Conservation (phyloP, 176 grass and related monocot genomes). For the Chrysopogon serrulatus region DNA sequence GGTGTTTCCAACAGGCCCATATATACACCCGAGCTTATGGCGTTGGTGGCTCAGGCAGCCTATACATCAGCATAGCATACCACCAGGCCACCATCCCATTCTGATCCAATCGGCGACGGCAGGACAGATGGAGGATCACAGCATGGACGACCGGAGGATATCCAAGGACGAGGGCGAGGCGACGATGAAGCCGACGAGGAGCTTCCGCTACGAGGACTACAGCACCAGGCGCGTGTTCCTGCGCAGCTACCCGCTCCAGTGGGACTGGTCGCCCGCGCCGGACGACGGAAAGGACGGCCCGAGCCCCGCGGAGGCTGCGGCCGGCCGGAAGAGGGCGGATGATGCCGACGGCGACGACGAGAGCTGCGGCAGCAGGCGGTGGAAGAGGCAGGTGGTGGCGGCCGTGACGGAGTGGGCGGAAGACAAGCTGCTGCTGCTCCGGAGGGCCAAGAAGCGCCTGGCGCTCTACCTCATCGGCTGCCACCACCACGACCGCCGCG, state of each 20-base stretch:
- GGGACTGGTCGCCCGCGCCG: conserved; percentile 32
- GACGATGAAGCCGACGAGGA: conserved; percentile 31
- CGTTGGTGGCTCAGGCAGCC: conserved; percentile 12
- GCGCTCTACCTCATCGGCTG: conserved; percentile 63
- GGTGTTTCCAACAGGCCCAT: not conserved
- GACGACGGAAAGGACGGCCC: not conserved
- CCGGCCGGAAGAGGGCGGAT: not conserved
- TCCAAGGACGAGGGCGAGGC: conserved; percentile 7
- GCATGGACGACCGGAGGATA: not conserved
- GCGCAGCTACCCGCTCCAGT: conserved; percentile 83
- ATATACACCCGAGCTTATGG: not conserved
- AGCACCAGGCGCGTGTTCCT: conserved; percentile 68
- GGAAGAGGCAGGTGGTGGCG: conserved; percentile 36
- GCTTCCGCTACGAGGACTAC: conserved; percentile 89
- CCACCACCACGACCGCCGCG: conserved; percentile 34
- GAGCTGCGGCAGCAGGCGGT: not conserved
- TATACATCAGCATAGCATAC: not conserved
- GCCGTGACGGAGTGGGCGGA: conserved; percentile 54
- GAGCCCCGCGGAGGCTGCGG: not conserved
- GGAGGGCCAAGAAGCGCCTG: conserved; percentile 58
- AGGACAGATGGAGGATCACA: conserved; percentile 26
- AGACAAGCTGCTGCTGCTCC: conserved; percentile 53
- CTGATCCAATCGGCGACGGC: not conserved
- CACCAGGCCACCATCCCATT: not conserved
- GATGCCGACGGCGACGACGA: not conserved